Percentiles rank a stretch among this genome's conserved stretches.
Evolutionary conservation across 768 basidiomycete species (phyloP).

Genomic region (Saitozyma podzolica): DNA sequence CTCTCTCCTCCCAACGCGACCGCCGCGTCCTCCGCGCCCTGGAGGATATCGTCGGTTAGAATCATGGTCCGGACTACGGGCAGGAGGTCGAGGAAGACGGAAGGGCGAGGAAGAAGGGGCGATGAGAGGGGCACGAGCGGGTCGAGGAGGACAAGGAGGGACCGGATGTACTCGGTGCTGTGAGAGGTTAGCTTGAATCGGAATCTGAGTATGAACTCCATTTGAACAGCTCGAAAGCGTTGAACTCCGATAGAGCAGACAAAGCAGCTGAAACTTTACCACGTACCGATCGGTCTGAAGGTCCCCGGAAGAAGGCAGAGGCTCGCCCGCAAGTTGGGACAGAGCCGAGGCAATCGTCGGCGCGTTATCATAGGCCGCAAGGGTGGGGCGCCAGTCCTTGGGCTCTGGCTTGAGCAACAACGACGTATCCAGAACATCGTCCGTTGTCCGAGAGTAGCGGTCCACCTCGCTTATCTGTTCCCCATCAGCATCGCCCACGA

Average conservation of each 20-base stretch:
- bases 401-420: not conserved
- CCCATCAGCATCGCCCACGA: not conserved
- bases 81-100: constrained; percentile 67
- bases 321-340: not conserved
- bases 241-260: not conserved
- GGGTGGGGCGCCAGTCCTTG: not conserved
- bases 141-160: constrained; percentile 55
- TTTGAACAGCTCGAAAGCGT: no score
- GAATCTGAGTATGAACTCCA: no score
- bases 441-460: not conserved
- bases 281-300: not conserved
- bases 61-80: constrained; percentile 70
- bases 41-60: constrained; percentile 61
- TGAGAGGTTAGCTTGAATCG: not conserved
- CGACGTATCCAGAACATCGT: not conserved
- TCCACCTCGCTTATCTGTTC: constrained; percentile 15
- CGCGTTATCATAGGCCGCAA: constrained; percentile 14
- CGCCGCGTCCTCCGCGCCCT: constrained; percentile 35
- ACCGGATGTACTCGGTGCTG: constrained; percentile 30
- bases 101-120: constrained; percentile 56
- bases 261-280: not conserved
- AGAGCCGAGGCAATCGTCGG: constrained; percentile 14
- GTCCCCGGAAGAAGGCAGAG: not conserved
- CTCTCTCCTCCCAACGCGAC: constrained; percentile 34
- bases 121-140: constrained; percentile 57